Base-by-base conservation (phyloP, 371 early-diverging fungal genomes). In the Pancytospora philotis region DNA sequence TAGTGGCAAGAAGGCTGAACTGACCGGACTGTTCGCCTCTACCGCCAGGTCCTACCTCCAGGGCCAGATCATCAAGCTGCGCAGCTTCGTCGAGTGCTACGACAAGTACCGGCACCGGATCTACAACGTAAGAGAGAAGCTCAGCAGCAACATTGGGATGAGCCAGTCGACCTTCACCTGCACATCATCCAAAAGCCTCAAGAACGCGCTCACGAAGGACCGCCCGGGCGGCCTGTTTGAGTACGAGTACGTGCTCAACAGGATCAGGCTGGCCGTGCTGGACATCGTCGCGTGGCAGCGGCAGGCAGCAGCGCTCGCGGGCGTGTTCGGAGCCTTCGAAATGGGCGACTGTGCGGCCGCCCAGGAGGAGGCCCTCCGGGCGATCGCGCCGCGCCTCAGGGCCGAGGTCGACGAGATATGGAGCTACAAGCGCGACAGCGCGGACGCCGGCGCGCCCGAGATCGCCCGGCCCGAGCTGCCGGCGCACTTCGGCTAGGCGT, bases 221-320 rank as follows among this genome's bases (percentile, higher is more conserved):
- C 61, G 70, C 16, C 73, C 73, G 22, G 73, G 73, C 1, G 57
- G 59, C 10, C 25, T 50, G 27, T 72, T 62, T 37, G 73, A 72
- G 53, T 51, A 53, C 16, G 73, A 72, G 39, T 72, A 63, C 64
- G 70, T 68, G 3, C 37, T 67, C 22, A 48, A 66, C n/a, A 59
- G 64, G 51, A 48, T 72, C 1, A 32, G 59, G 32, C 41, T 31
- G 16, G 22, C 68, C 28, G 61, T 22, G 0, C 4, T 53, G 0
- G 28, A 61, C 28, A 19, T 71, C 0, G 27, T 58, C n/a, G 57
- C 39, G 28, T 71, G 72, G 72, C 66, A 41, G 22, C 35, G 55
- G 25, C 8, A 53, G 8, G 19, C 55, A 16, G 19, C 8, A 53
- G 55, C 25, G 8, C 8, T 53, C 8, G 25, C 36, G 8, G 19